These are phyloP conservation scores for Firmiana major DNA, from an alignment of 345 rosid genomes.

Conservation along the genomic window DNA sequence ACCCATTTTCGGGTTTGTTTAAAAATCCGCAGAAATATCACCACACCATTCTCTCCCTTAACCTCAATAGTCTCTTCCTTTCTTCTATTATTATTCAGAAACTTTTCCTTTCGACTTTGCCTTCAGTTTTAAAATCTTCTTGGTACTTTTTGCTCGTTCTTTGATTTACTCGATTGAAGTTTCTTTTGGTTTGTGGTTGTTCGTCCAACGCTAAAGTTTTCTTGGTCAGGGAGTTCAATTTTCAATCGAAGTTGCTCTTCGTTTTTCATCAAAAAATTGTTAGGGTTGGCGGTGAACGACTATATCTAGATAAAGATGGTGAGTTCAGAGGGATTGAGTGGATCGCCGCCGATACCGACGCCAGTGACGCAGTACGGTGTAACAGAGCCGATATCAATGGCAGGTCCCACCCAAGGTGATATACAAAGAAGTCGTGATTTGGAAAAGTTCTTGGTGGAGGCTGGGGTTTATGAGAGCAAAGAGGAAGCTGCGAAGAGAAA, in stretches of 20 bases:
- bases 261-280: background rate
- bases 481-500: slow-evolving; percentile 53
- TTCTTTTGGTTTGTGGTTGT: background rate
- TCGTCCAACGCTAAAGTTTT: background rate
- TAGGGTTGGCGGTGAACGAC: background rate
- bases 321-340: slow-evolving; percentile 38
- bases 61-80: too few species aligned
- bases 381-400: slow-evolving; percentile 55
- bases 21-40: too few species aligned
- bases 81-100: too few species aligned
- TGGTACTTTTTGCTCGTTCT: too few species aligned
- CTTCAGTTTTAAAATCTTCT: too few species aligned
- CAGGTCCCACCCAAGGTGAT: slow-evolving; percentile 57
- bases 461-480: slow-evolving; percentile 57
- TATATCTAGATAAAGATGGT: slow-evolving; percentile 26
- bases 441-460: slow-evolving; percentile 49
- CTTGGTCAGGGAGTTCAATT: background rate
- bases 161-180: too few species aligned
- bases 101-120: too few species aligned
- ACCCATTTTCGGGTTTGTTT: too few species aligned
- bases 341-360: slow-evolving; percentile 11
- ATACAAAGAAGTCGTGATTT: slow-evolving; percentile 41
- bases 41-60: too few species aligned
- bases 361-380: slow-evolving; percentile 41
- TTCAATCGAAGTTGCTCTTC: background rate